These are phyloP conservation scores for Vaccinium macrocarpon DNA, from an alignment of 148 eudicot genomes.

Conservation along the genomic window DNA sequence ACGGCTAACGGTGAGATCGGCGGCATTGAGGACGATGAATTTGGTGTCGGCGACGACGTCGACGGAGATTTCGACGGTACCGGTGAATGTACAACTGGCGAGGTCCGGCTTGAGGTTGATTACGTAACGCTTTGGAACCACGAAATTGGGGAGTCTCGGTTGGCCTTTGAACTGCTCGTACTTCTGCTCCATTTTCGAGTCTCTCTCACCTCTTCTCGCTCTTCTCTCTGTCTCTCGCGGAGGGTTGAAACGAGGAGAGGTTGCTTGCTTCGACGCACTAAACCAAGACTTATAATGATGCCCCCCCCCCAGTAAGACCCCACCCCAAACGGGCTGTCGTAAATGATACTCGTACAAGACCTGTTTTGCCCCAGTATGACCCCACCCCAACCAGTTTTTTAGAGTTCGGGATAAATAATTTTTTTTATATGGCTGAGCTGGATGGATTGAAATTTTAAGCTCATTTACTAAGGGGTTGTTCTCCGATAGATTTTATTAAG, in stretches of 20 bases:
- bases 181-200: conserved; percentile 13
- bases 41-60: conserved; percentile 63
- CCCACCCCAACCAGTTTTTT: too few relatives aligned
- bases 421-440: too few relatives aligned
- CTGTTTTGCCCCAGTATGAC: too few relatives aligned
- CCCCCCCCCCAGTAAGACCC: too few relatives aligned
- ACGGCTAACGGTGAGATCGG: conserved; percentile 59
- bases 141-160: conserved; percentile 72
- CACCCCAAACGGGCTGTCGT: too few relatives aligned
- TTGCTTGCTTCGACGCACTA: too few relatives aligned
- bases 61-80: conserved; percentile 56
- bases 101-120: conserved; percentile 77
- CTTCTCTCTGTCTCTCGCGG: not conserved
- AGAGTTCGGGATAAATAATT: too few relatives aligned
- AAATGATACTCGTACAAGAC: too few relatives aligned
- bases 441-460: too few relatives aligned
- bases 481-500: too few relatives aligned
- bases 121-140: conserved; percentile 67
- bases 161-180: conserved; percentile 66
- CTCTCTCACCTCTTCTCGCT: not conserved
- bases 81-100: conserved; percentile 61
- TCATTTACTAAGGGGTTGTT: too few relatives aligned
- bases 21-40: conserved; percentile 78
- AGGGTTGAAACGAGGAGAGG: not conserved
- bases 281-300: too few relatives aligned